Evolutionary conservation across 2,329 filamentous ascomycete genomes (phyloP).

Genomic region (Plenodomus tracheiphilus): DNA sequence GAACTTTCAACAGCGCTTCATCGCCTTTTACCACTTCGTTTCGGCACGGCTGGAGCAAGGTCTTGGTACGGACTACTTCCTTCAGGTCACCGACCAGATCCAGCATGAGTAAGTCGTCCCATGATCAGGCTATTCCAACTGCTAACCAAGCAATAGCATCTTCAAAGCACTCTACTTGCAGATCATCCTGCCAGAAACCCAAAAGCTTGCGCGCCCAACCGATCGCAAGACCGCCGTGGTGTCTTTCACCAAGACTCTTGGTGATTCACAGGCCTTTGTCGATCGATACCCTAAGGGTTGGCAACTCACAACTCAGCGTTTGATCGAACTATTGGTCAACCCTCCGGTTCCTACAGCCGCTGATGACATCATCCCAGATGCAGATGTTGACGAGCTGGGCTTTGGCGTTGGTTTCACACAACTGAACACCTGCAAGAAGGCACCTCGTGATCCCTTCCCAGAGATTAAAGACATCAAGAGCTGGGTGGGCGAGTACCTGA

Average conservation of each 20-base stretch:
- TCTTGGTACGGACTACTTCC: constrained; percentile 91
- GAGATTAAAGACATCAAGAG: constrained; percentile 76
- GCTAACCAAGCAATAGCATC: constrained; percentile 53
- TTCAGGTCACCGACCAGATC: constrained; percentile 78
- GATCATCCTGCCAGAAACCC: constrained; percentile 85
- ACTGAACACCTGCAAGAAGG: constrained; percentile 83
- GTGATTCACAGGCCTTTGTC: constrained; percentile 82
- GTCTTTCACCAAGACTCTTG: constrained; percentile 88
- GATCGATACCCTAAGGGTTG: constrained; percentile 73
- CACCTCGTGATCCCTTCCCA: constrained; percentile 78
- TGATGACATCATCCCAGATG: constrained; percentile 78
- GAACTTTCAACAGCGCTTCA: constrained; percentile 82
- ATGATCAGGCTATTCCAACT: neutral
- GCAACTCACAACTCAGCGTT: constrained; percentile 84
- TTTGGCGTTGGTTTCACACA: constrained; percentile 95
- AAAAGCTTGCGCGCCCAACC: constrained; percentile 81
- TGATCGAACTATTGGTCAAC: constrained; percentile 87
- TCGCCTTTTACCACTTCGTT: constrained; percentile 92
- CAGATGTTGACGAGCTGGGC: constrained; percentile 90
- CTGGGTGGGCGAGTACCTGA: constrained; percentile 84
- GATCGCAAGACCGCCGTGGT: constrained; percentile 94
- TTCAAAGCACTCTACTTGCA: constrained; percentile 85
- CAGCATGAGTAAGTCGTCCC: constrained; percentile 62
- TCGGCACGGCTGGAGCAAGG: constrained; percentile 77
- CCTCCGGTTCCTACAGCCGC: constrained; percentile 71